phyloP scores from a whole-genome alignment of 306 rosid species.

The Comarum palustre region DNA sequence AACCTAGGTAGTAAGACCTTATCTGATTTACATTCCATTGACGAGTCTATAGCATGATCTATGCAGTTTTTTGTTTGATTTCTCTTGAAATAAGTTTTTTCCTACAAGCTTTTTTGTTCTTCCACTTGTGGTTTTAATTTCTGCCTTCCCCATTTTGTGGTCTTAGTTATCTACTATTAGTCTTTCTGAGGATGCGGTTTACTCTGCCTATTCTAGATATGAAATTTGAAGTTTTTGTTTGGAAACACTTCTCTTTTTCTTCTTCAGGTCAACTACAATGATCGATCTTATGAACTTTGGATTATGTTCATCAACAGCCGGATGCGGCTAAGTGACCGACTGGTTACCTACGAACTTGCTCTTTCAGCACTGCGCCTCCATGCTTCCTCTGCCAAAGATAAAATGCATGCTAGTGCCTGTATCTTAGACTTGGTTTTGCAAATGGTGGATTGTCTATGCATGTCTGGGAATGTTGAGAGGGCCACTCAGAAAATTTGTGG shows the following conservation, averaged over 20 bases:
- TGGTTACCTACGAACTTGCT: slow-evolving; percentile 64
- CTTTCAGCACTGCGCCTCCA: slow-evolving; percentile 58
- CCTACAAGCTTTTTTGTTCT: neutral
- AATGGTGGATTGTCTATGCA: slow-evolving; percentile 77
- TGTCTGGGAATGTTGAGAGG: slow-evolving; percentile 78
- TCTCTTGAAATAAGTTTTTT: neutral
- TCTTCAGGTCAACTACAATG: slow-evolving; percentile 74
- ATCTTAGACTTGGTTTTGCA: slow-evolving; percentile 86
- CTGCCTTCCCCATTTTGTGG: neutral
- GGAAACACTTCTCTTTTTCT: slow-evolving; percentile 44
- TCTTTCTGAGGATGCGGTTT: slow-evolving; percentile 5
- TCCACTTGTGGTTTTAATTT: neutral
- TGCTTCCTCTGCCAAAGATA: slow-evolving; percentile 42
- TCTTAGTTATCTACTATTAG: neutral
- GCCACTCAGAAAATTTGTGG: slow-evolving; percentile 64
- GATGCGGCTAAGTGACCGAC: slow-evolving; percentile 54
- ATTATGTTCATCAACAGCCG: slow-evolving; percentile 87
- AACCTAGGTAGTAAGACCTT: neutral
- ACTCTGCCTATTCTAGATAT: slow-evolving; percentile 27
- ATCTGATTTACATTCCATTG: neutral
- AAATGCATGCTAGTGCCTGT: slow-evolving; percentile 60
- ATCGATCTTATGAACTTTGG: slow-evolving; percentile 80
- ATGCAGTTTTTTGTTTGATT: neutral
- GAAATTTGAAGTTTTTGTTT: slow-evolving; percentile 35
- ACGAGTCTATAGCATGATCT: neutral